Conservation (phyloP, 106 monocot species). For the Phalaenopsis aphrodite region DNA sequence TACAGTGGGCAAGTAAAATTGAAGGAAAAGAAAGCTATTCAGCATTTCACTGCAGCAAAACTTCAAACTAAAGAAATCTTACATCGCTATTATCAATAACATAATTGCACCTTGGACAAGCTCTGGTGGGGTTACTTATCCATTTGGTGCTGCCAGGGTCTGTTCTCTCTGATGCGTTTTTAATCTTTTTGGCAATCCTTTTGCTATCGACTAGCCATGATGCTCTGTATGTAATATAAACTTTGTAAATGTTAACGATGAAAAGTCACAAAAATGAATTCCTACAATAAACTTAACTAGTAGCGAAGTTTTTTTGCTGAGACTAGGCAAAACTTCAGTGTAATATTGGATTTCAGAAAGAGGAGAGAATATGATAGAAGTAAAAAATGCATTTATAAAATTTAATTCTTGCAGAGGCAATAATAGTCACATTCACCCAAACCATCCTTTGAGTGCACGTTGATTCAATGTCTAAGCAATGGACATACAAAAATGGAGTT, state of each 20-base stretch:
- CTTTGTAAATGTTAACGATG: not conserved
- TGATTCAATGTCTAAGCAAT: not conserved
- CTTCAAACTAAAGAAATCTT: conserved; percentile 17
- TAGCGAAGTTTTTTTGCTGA: not conserved
- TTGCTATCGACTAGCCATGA: conserved; percentile 88
- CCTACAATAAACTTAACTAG: not conserved
- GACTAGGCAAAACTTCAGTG: not conserved
- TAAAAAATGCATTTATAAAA: not conserved
- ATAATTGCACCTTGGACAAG: conserved; percentile 71
- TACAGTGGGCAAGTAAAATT: not conserved
- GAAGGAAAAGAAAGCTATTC: not conserved
- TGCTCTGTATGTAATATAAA: conserved; percentile 49
- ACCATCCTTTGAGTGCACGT: too few relatives aligned
- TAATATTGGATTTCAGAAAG: not conserved
- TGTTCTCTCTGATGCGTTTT: conserved; percentile 56
- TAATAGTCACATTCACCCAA: not conserved
- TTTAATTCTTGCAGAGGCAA: not conserved
- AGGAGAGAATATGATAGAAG: not conserved
- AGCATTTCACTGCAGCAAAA: not conserved
- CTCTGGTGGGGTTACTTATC: conserved; percentile 80
- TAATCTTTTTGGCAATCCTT: conserved; percentile 93
- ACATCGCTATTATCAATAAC: conserved; percentile 91
- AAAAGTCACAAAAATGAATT: not conserved
- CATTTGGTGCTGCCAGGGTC: conserved; percentile 53
- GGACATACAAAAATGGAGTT: not conserved